A percentile compares a stretch with the other conserved stretches of the same genome.
These are phyloP conservation scores for Heliosperma pusillum DNA, from an alignment of 148 eudicot species.

Conservation along the genomic window DNA sequence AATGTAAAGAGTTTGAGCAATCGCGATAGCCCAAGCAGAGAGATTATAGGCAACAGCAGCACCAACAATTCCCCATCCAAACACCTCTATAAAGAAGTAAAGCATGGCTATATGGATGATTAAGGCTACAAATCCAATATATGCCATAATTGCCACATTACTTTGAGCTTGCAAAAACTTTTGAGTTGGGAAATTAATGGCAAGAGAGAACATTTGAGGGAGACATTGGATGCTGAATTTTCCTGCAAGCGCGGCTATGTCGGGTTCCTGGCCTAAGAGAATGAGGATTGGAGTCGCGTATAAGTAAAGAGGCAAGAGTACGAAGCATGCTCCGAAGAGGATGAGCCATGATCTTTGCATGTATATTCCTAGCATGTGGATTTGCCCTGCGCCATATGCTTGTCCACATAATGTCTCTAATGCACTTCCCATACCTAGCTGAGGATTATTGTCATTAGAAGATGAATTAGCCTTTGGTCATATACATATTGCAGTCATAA, in stretches of 20 bases:
- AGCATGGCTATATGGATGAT: constrained; percentile 48
- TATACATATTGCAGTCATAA: no score
- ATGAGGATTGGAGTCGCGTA: constrained; percentile 57
- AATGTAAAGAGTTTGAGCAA: constrained; percentile 67
- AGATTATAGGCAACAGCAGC: constrained; percentile 79
- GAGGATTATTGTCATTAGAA: constrained; percentile 17
- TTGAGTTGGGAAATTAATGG: constrained; percentile 82
- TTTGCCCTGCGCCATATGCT: constrained; percentile 89
- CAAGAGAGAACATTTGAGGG: constrained; percentile 90
- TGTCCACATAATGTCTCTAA: constrained; percentile 93
- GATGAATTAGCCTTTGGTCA: not conserved
- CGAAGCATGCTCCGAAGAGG: constrained; percentile 48
- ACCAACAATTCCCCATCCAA: constrained; percentile 72
- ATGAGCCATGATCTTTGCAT: constrained; percentile 95
- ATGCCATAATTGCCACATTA: constrained; percentile 67
- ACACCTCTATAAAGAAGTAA: constrained; percentile 53
- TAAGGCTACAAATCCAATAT: constrained; percentile 70
- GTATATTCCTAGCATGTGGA: constrained; percentile 80
- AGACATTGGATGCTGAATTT: constrained; percentile 60
- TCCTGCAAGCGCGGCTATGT: constrained; percentile 73
- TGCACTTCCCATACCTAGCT: constrained; percentile 98
- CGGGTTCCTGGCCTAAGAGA: constrained; percentile 68
- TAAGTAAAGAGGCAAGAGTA: constrained; percentile 65
- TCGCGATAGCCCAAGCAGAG: constrained; percentile 71
- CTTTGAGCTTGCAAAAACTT: constrained; percentile 90